Base-by-base conservation (phyloP, 768 basidiomycete genomes). In the Trametes sanguinea region DNA sequence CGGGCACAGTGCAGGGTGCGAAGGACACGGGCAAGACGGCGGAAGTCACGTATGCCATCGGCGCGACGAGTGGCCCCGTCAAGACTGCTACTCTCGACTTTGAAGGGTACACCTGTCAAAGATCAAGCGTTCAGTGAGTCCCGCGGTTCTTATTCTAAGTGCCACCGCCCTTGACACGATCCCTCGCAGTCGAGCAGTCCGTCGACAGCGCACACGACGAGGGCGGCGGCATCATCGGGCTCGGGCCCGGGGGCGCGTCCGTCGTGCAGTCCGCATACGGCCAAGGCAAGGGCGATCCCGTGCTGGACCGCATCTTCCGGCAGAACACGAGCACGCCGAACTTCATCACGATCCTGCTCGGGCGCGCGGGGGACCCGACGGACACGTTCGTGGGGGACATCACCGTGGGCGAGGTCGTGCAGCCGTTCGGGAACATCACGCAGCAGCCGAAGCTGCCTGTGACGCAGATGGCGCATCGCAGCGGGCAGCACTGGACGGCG, bases 151-250 rank as follows among this genome's bases (percentile, higher is more conserved):
- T 13, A 11, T 43, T 43, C 10, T 43, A 7, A 10, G 10, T 37
- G 22, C 48, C 42, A 51, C 10, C 11, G 32, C 16, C 32, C 8
- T 89, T 90, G 69, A 81, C 86, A 6, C 72, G 78, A 44, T 27
- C 45, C 5, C 47, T 14, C 47, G 47, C 55, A 66, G 51, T 58
- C 37, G 39, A 55, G 54, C 42, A 57, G 78, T 60, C 66, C 7
- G 57, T 58, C 2, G 66, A 66, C 14, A 56, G 64, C 45, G 55
- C 62, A 8, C 63, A 68, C 45, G 47, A 54, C 14, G 69, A 68
- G 10, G 58, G 63, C 33, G 63, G 57, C 43, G 74, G 74, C 10
- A 65, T 75, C 37, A 63, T 74, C 33, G 74, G 74, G 22, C 69
- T 75, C 10, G 74, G 74, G 1, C 74, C 74, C 30, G 68, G 68